Evolutionary conservation across 2,329 filamentous ascomycete species (phyloP).

Genomic region (Aspergillus arachidicola): DNA sequence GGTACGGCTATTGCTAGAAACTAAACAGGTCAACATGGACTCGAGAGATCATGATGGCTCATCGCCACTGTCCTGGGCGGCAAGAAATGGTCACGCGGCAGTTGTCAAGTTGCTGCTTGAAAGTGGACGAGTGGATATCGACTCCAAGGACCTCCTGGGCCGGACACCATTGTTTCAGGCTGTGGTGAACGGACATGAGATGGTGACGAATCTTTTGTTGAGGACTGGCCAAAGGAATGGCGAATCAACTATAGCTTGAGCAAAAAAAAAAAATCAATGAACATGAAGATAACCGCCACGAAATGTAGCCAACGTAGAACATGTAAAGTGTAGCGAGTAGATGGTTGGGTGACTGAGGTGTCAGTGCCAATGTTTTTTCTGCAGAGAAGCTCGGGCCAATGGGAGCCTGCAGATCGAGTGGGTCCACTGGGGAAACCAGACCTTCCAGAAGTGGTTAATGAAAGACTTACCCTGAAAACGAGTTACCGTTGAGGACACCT

Average conservation of each 20-base stretch:
- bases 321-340: not conserved
- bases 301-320: not conserved
- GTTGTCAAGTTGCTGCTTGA: slow-evolving; percentile 5
- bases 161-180: slow-evolving; percentile 5
- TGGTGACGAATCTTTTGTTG: not conserved
- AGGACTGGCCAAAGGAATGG: not conserved
- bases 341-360: not conserved
- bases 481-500: not conserved
- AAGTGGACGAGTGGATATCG: slow-evolving; percentile 3
- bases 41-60: not conserved
- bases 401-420: not conserved
- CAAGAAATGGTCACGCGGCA: not conserved
- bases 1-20: slow-evolving; percentile 10
- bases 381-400: not conserved
- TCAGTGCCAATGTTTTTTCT: not conserved
- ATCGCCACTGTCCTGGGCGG: slow-evolving; percentile 1
- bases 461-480: not conserved
- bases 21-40: not conserved
- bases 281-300: not conserved
- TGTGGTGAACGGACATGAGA: not conserved
- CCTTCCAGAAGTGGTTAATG: not conserved
- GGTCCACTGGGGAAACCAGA: not conserved
- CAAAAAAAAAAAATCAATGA: not conserved
- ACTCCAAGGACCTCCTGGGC: not conserved
- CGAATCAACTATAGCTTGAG: not conserved